Conservation (phyloP, 805 yeast species). For the Isabelozyma heimii region DNA sequence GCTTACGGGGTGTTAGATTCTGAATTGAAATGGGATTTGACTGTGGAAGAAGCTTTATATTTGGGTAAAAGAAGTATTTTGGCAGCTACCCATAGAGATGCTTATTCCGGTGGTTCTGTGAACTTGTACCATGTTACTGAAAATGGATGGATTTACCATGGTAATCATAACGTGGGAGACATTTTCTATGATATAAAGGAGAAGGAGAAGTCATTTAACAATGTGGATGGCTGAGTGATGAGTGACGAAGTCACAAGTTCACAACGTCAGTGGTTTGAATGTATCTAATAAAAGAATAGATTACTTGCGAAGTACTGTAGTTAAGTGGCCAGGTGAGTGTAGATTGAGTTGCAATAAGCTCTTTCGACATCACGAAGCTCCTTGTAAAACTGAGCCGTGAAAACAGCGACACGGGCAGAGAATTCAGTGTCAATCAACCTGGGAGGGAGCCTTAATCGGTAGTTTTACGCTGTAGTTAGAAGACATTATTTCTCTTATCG, state of each 20-base stretch:
- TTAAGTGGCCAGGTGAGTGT: too few species aligned
- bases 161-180: constrained; percentile 89
- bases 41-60: constrained; percentile 90
- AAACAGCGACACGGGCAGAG: too few species aligned
- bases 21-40: constrained; percentile 85
- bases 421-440: too few species aligned
- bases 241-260: too few species aligned
- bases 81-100: constrained; percentile 98
- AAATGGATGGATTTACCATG: constrained; percentile 93
- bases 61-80: constrained; percentile 93
- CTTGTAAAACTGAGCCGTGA: too few species aligned
- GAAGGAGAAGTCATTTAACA: constrained; percentile 84
- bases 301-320: too few species aligned
- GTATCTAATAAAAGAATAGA: neutral
- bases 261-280: neutral
- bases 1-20: constrained; percentile 98
- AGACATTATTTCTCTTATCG: too few species aligned
- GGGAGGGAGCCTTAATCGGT: too few species aligned
- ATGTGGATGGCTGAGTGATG: constrained; percentile 50
- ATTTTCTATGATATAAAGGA: constrained; percentile 90
- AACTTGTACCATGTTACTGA: constrained; percentile 92
- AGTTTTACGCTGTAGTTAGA: too few species aligned
- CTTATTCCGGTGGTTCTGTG: constrained; percentile 95
- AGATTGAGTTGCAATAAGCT: too few species aligned
- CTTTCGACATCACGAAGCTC: too few species aligned